These are phyloP conservation scores for Apophysomyces variabilis DNA, from an alignment of 371 early-diverging fungal species.

Conservation along the genomic window DNA sequence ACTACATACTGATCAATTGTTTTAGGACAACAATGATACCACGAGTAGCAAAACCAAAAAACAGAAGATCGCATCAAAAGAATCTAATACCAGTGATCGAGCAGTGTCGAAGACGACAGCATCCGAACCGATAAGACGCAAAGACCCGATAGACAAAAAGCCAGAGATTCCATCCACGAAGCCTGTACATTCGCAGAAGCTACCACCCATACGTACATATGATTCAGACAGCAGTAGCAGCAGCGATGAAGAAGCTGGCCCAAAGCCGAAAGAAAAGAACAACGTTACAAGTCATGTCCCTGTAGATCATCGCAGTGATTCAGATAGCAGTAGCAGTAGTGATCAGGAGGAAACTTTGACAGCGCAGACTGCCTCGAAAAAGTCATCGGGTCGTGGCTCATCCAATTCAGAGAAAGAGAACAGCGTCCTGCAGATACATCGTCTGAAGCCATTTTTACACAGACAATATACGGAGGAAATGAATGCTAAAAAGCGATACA, in stretches of 20 bases:
- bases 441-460: not conserved
- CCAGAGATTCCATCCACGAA: no score
- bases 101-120: no score
- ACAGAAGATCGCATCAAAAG: no score
- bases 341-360: no score
- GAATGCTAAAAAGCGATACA: not conserved
- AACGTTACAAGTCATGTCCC: not conserved
- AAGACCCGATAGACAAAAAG: no score
- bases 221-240: constrained; percentile 4
- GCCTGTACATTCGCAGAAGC: no score
- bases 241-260: not conserved
- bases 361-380: not conserved
- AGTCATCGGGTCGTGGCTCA: not conserved
- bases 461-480: not conserved
- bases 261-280: not conserved
- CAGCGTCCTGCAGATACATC: not conserved
- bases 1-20: no score
- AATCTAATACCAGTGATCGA: no score
- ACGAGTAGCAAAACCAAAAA: no score
- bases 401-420: not conserved
- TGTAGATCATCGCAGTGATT: not conserved
- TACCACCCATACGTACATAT: not conserved
- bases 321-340: not conserved
- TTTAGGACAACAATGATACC: no score
- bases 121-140: no score